These are phyloP conservation scores for Cryoendolithus antarcticus DNA, from an alignment of 2,329 filamentous ascomycete species.

Conservation along the genomic window DNA sequence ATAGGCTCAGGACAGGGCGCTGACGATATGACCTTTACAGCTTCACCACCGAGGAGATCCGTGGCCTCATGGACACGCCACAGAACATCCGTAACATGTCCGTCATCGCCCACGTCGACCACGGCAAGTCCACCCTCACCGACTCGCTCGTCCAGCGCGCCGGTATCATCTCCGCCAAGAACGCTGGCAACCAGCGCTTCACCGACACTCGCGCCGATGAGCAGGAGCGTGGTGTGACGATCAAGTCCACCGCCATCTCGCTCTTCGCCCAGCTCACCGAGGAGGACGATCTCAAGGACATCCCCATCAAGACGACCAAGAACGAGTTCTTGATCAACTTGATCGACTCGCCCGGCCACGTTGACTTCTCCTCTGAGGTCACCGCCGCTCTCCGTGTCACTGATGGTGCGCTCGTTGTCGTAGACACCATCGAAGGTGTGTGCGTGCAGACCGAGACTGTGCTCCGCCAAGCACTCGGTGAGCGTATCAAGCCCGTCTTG, in stretches of 20 bases:
- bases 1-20: slow-evolving; percentile 16
- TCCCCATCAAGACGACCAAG: slow-evolving; percentile 78
- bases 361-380: slow-evolving; percentile 99
- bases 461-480: slow-evolving; percentile 94
- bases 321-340: slow-evolving; percentile 99
- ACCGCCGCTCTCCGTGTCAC: slow-evolving; percentile 99
- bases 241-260: slow-evolving; percentile 99
- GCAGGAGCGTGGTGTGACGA: slow-evolving; percentile 99
- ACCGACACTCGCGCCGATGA: slow-evolving; percentile 96
- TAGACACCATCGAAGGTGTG: slow-evolving; percentile 99
- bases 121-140: slow-evolving; percentile 99
- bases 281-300: slow-evolving; percentile 86
- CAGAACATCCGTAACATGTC: slow-evolving; percentile 86
- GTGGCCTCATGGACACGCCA: slow-evolving; percentile 64
- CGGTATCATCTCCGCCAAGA: slow-evolving; percentile 97
- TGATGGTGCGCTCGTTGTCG: slow-evolving; percentile 97
- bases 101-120: slow-evolving; percentile 99
- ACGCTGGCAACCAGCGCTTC: slow-evolving; percentile 90
- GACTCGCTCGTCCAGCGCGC: slow-evolving; percentile 98
- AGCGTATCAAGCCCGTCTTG: slow-evolving; percentile 99
- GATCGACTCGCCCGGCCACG: slow-evolving; percentile 99
- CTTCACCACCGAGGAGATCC: slow-evolving; percentile 91
- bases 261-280: slow-evolving; percentile 77
- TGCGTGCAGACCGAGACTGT: slow-evolving; percentile 99
- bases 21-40: slow-evolving; percentile 47